Base-by-base conservation (phyloP, 139 green algal species). In the Closterium sp. region DNA sequence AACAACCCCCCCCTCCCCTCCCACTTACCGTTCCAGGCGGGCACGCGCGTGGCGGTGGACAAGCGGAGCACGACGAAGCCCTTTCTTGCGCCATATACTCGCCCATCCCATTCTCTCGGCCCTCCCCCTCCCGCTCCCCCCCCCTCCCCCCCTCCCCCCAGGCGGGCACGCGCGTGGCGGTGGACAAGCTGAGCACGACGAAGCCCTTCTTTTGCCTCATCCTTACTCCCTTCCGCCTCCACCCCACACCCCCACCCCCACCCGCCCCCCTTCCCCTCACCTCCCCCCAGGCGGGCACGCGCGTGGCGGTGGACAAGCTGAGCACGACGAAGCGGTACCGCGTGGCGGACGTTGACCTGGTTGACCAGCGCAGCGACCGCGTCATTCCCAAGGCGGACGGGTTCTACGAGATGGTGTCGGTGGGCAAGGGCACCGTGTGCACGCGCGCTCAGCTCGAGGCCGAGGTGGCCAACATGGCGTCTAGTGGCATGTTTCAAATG, bases 401-500 rank as follows among this genome's bases (percentile, higher is more conserved):
- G 0, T 93, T 93, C 24, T 93, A 91, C 87, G 88, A 93, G 62
- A 50, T 93, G 38, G 70, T 93, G 70, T 32, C 87, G 19, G 42
- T 93, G 9, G 31, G 19, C 22, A 89, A 42, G 22, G 87, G 29
- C 45, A 45, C 62, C 31, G 31, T 93, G 21, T 92, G 73, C 70
- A 93, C 91, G n/a, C 38, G 50, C 10, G 38, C 62, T 21, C 32
- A 92, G 84, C 88, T 93, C 29, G 88, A 93, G 9, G 91, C 29
- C 73, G 91, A 93, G 42, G 62, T 93, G 34, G n/a, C 84, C 1
- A 91, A 32, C 70, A 89, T 93, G 28, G 30, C 32, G 34, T 32
- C 27, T 0, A 92, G 62, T 1, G 91, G 91, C 42, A 91, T 93
- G 91, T 93, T 93, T 30, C 88, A 93, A 28, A 85, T 88, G 19